Evolutionary conservation across 176 grass and related monocot genomes (phyloP), one percentile per base, ranked within the genome.

Genomic region (Themeda triandra): DNA sequence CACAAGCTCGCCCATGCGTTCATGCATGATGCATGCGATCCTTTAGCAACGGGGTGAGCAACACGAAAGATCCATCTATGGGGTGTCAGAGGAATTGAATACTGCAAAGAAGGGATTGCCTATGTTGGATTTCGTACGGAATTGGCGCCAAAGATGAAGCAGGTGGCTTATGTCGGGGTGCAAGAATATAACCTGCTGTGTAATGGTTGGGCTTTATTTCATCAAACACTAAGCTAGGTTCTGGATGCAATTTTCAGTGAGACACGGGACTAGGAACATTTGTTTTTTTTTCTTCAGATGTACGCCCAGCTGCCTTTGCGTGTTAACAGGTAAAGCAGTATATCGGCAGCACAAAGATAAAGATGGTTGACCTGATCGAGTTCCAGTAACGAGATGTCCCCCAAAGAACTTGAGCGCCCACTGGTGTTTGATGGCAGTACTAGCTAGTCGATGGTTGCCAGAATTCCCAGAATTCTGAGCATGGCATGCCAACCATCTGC

Each of bases 1-100:
- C 23, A 14, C 2, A 4, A n/a, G 39, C 12, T 29, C 25, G 30
- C 28, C 29, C 14, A 80, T 85, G 62, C 67, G 76, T 80, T 36
- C 24, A 58, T 44, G 10, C 24, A 58, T 44, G 10, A 44, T 62
- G 78, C 31, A 25, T 25, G 71, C 13, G 71, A 82, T 85, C 78
- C 79, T 89, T 89, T 82, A 18, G 0, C 77, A 53, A 71, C 64
- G 53, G 77, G 46, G 70, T 89, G 33, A 80, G 27, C 76, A 48
- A 80, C 40, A 89, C 87, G 45, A 75, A 85, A 84, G 76, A 75
- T 10, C 41, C 45, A 45, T 49, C 41, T 14, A 73, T 45, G 62
- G 29, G 6, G 10, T 23, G 39, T 19, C 15, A 11, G 56, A 12
- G 23, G 56, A 32, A 79, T 66, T 79, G 33, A 64, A 81, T 70